These are phyloP conservation scores for Lepidium campestre DNA, from an alignment of 441 rosid genomes.

Conservation along the genomic window DNA sequence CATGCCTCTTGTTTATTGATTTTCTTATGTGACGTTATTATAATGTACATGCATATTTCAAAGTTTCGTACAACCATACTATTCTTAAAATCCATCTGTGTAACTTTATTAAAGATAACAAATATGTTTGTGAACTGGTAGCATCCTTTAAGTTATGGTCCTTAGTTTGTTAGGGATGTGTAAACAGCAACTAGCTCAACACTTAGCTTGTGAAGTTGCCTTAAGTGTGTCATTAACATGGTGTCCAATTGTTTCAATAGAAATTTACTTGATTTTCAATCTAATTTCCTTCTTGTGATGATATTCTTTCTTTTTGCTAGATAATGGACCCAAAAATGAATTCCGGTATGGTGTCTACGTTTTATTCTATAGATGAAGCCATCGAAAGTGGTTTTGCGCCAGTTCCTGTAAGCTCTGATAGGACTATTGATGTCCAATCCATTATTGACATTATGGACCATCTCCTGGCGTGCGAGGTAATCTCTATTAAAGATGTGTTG, in stretches of 20 bases:
- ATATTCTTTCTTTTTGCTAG: conserved; percentile 33
- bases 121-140: not conserved
- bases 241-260: not conserved
- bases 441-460: conserved; percentile 90
- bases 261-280: not conserved
- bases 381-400: conserved; percentile 87
- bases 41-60: not conserved
- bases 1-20: not conserved
- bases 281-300: not conserved
- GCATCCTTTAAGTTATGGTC: not conserved
- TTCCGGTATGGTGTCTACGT: conserved; percentile 77
- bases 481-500: not conserved
- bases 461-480: conserved; percentile 93
- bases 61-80: not conserved
- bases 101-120: not conserved
- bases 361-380: conserved; percentile 89
- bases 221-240: not conserved
- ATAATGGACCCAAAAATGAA: conserved; percentile 99
- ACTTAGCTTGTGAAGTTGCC: not conserved
- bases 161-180: too few relatives aligned
- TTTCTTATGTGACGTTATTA: not conserved
- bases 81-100: not conserved
- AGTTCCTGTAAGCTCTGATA: conserved; percentile 64
- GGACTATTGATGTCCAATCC: conserved; percentile 62
- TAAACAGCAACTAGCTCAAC: too few relatives aligned